Percentiles rank a stretch among this genome's conserved stretches.
phyloP scores from a whole-genome alignment of 306 rosid species.

The Vigna radiata region DNA sequence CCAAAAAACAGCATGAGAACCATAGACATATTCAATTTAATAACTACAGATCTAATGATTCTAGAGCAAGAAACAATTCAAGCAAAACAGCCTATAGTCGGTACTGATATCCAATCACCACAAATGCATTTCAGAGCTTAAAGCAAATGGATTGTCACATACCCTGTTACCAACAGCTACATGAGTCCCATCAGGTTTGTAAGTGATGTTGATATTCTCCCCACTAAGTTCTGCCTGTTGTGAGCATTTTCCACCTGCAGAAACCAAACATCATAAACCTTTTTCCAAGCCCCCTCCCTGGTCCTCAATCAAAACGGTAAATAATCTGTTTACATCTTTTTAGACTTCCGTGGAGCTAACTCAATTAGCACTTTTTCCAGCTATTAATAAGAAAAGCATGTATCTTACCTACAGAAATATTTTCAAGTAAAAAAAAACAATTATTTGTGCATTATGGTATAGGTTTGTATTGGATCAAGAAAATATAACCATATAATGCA shows the following conservation, averaged over 20 bases:
- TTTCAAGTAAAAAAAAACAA: neutral
- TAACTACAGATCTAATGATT: conserved; percentile 37
- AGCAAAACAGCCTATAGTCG: neutral
- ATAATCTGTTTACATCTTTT: neutral
- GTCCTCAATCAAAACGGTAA: neutral
- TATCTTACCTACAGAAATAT: neutral
- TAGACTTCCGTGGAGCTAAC: neutral
- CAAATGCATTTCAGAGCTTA: conserved; percentile 37
- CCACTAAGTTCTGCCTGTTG: conserved; percentile 94
- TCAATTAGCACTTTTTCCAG: neutral
- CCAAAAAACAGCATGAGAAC: conserved; percentile 18
- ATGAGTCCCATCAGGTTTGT: conserved; percentile 95
- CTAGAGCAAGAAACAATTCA: conserved; percentile 25
- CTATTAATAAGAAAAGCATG: neutral
- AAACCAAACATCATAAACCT: conserved; percentile 42
- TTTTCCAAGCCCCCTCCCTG: neutral
- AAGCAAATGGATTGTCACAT: conserved; percentile 47
- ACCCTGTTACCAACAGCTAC: conserved; percentile 96
- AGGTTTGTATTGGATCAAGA: conserved; percentile 7
- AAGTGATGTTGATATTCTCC: conserved; percentile 93
- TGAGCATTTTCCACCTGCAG: conserved; percentile 89
- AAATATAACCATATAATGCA: conserved; percentile 17
- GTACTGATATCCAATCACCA: conserved; percentile 23
- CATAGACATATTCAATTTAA: conserved; percentile 21
- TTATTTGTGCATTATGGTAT: neutral